Percentiles rank a stretch among this genome's conserved stretches.
phyloP scores from a whole-genome alignment of 352 stramenopile genomes.

The Phytophthora gonapodyides region DNA sequence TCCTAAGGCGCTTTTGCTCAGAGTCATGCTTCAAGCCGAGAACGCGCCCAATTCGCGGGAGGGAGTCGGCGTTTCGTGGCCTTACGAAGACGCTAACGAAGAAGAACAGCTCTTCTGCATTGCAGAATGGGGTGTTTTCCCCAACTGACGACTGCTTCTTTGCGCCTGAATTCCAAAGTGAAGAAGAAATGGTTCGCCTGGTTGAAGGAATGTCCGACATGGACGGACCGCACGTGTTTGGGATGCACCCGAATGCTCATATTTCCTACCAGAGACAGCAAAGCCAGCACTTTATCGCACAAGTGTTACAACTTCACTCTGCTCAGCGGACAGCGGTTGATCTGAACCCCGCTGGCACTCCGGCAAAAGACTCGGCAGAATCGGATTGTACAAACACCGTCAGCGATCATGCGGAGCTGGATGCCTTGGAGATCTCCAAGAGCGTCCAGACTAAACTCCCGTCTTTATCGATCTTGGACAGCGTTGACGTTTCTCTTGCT shows the following conservation, averaged over 20 bases:
- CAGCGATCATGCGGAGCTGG: constrained; percentile 14
- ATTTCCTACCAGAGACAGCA: constrained; percentile 70
- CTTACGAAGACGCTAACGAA: background rate
- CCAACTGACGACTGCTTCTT: constrained; percentile 44
- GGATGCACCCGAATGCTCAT: constrained; percentile 83
- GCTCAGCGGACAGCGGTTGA: constrained; percentile 1
- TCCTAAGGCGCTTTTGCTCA: constrained; percentile 70
- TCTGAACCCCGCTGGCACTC: background rate
- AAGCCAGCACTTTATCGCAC: constrained; percentile 40
- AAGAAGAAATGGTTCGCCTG: constrained; percentile 49
- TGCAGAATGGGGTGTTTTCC: constrained; percentile 17
- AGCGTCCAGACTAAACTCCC: constrained; percentile 37
- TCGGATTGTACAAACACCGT: background rate
- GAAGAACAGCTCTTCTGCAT: constrained; percentile 9
- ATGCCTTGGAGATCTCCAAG: constrained; percentile 21
- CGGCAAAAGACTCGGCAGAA: background rate
- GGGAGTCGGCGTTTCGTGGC: constrained; percentile 2
- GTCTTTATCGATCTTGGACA: constrained; percentile 7
- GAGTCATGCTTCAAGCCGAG: constrained; percentile 12
- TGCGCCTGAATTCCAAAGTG: constrained; percentile 44
- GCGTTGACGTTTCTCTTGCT: constrained; percentile 2
- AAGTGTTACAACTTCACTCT: constrained; percentile 50
- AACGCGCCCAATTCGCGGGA: background rate
- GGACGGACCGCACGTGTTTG: constrained; percentile 75
- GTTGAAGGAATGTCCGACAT: constrained; percentile 53